Conservation (phyloP, 805 yeast genomes). For the Saccharomycopsis malanga region DNA sequence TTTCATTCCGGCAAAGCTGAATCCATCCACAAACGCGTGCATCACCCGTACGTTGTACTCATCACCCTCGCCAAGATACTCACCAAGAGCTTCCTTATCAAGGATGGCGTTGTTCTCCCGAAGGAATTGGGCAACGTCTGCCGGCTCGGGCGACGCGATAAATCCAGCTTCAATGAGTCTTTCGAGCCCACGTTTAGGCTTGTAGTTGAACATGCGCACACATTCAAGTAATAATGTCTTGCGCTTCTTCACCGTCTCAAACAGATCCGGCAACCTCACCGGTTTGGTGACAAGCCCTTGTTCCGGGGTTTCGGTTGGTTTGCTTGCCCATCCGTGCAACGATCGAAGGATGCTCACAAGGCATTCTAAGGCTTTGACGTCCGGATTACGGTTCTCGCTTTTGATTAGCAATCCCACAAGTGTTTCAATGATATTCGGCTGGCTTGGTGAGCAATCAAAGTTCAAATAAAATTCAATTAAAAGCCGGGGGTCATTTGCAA, state of each 20-base stretch:
- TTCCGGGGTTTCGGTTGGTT: constrained; percentile 30
- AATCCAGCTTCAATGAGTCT: constrained; percentile 57
- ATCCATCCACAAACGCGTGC: constrained; percentile 88
- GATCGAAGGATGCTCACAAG: constrained; percentile 79
- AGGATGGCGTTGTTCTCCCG: constrained; percentile 62
- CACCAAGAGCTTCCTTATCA: constrained; percentile 83
- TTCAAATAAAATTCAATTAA: constrained; percentile 88
- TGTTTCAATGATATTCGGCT: constrained; percentile 81
- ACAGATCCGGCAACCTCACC: constrained; percentile 73
- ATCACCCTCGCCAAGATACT: constrained; percentile 84
- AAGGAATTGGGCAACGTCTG: constrained; percentile 67
- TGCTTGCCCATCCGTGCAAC: constrained; percentile 80
- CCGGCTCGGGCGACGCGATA: constrained; percentile 52
- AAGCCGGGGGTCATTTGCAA: constrained; percentile 84
- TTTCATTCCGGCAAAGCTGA: constrained; percentile 62
- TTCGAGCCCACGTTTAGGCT: constrained; percentile 74
- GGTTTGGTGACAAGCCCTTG: constrained; percentile 28
- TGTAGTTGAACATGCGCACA: constrained; percentile 70
- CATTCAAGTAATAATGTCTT: constrained; percentile 79
- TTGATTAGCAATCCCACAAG: constrained; percentile 70
- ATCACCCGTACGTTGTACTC: constrained; percentile 69
- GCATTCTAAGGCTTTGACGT: constrained; percentile 57
- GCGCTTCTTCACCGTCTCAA: constrained; percentile 75
- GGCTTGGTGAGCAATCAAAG: constrained; percentile 82
- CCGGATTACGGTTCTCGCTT: constrained; percentile 30